Base-by-base conservation (phyloP, 768 basidiomycete genomes). In the Sporobolomyces phaffii region DNA sequence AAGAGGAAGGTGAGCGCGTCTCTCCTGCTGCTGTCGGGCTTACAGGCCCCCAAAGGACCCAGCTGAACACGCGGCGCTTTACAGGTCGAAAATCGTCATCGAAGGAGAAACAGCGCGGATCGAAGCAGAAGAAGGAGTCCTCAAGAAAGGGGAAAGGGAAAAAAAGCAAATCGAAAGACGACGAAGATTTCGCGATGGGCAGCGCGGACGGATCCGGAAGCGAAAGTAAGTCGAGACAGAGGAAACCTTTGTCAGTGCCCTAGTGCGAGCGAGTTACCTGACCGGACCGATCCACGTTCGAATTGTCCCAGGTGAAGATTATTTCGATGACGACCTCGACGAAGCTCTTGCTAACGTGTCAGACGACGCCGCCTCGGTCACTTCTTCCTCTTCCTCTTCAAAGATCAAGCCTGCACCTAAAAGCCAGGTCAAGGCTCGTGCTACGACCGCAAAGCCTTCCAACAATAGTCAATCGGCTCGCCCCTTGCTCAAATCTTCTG, bases 281-380 rank as follows among this genome's bases (percentile, higher is more conserved):
- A 58, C n/a, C 36, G 5, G 20, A 58, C n/a, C 36, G 5, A 22
- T 49, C 11, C 3, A 5, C 8, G 2, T 24, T 1, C 13, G 1
- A 1, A 22, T n/a, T n/a, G n/a, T n/a, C n/a, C n/a, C n/a, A 64
- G 70, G 72, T 41, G 66, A 61, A 29, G 53, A 61, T 61, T 70
- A 60, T 60, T 72, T 60, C 54, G 61, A 69, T 54, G 69, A 65
- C 50, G 69, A 47, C 58, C 64, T 68, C 54, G 65, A 70, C 44
- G 72, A 65, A 28, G 57, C 44, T 17, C 45, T 64, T 41, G 68
- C 48, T 20, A 28, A 53, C 57, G 17, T 34, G 9, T 59, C 63
- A 22, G 64, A 65, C 57, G 38, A 29, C 9, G 26, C 58, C 14
- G 34, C 11, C n/a, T 54, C 26, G n/a, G 54, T 52, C 20, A 40